Evolutionary conservation across 306 rosid species (phyloP).

Genomic region (Vigna reflexopilosa): DNA sequence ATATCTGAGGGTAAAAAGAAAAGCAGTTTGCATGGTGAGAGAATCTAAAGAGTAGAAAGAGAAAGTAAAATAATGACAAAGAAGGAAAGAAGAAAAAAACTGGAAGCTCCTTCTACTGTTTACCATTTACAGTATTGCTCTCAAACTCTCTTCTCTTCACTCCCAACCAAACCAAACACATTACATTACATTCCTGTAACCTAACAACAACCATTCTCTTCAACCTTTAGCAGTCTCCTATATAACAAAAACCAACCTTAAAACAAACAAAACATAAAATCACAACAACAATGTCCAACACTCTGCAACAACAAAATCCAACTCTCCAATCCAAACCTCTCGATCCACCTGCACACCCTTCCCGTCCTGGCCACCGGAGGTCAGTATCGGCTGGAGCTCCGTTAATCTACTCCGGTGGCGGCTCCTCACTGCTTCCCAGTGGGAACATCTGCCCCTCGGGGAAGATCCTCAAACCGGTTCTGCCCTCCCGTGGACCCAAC

Average conservation of each 20-base stretch:
- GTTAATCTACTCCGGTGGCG: constrained; percentile 74
- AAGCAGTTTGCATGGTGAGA: neutral
- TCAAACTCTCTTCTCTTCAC: neutral
- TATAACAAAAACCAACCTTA: neutral
- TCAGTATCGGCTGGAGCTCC: constrained; percentile 84
- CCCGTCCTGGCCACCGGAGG: constrained; percentile 80
- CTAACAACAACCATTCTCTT: neutral
- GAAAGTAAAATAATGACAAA: neutral
- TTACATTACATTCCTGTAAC: neutral
- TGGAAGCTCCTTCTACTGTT: neutral
- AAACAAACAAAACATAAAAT: neutral
- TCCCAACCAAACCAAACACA: neutral
- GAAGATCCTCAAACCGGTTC: constrained; percentile 60
- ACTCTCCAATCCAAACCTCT: constrained; percentile 62
- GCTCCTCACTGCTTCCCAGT: constrained; percentile 52
- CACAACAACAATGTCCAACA: constrained; percentile 56
- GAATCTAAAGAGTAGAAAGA: constrained; percentile 25
- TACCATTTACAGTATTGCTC: neutral
- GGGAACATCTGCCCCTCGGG: constrained; percentile 85
- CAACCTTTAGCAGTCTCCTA: constrained; percentile 1
- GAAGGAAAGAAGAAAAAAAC: neutral
- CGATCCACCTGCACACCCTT: constrained; percentile 60
- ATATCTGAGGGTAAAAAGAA: too few relatives aligned
- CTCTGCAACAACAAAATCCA: constrained; percentile 45
- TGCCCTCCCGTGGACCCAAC: constrained; percentile 53